Evolutionary conservation across 495 filamentous ascomycete species (phyloP).

Genomic region (Penicillium manginii): DNA sequence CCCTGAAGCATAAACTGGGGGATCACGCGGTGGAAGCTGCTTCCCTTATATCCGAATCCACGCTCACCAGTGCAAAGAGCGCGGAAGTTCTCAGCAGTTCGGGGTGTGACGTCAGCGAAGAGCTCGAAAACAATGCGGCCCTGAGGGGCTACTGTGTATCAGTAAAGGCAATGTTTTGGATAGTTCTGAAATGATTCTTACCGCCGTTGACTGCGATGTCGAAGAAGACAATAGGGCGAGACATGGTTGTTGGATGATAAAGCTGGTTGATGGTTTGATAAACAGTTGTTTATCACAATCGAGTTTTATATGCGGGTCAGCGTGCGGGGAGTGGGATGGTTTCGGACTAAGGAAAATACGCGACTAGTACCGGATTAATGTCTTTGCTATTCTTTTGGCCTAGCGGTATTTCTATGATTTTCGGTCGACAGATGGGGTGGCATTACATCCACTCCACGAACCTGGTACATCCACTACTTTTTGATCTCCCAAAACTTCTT

Average conservation of each 20-base stretch:
- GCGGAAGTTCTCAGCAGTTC: constrained; percentile 90
- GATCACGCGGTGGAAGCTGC: constrained; percentile 86
- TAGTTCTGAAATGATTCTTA: background rate
- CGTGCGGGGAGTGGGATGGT: background rate
- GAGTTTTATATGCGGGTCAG: background rate
- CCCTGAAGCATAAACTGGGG: constrained; percentile 80
- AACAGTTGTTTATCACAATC: background rate
- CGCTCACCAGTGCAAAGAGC: constrained; percentile 87
- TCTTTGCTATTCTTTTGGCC: no score
- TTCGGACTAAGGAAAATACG: no score
- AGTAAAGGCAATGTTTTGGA: background rate
- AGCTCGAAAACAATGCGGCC: constrained; percentile 84
- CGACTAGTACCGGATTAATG: no score
- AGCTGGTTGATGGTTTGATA: background rate
- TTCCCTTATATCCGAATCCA: constrained; percentile 80
- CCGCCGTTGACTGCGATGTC: background rate
- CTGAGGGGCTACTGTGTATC: background rate
- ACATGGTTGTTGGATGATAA: background rate
- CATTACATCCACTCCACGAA: no score
- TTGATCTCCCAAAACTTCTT: no score
- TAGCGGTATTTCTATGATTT: no score
- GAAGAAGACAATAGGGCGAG: background rate
- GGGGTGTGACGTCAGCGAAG: constrained; percentile 81
- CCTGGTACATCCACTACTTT: no score
- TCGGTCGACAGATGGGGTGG: no score